Base-by-base conservation (phyloP, 2,329 filamentous ascomycete genomes). In the Epicoccum nigrum region DNA sequence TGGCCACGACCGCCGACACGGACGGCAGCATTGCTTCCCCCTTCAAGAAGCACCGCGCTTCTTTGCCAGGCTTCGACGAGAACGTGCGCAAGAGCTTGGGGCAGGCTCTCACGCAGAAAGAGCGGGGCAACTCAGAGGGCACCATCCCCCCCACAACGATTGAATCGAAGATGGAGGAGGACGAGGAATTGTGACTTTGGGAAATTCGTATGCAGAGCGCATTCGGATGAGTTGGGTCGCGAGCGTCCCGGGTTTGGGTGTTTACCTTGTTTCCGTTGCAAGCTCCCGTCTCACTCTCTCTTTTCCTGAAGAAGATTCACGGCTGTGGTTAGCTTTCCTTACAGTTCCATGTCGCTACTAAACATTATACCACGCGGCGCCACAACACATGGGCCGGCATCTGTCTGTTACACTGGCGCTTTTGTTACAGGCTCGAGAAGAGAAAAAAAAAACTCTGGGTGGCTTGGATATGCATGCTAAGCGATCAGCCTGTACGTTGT, bases 1-100 rank as follows among this genome's bases (percentile, higher is more conserved):
- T 37, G 1, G 69, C 75, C 49, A 69, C 59, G 52, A 54, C 60
- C 23, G 73, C 38, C 44, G 56, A 42, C 17, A 54, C 63, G 2
- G 79, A 79, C 16, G 81, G 84, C 27, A 69, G 71, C 4, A 71
- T 90, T 17, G 87, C 86, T 40, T 90, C 87, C 59, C 89, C 89
- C 1, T 80, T 90, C 63, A 92, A 92, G 79, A 90, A 87, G 68
- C 86, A 89, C 51, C 81, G 89, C 28, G 83, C 86, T 1, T 89
- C 86, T 62, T 63, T 84, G 19, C 77, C 80, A 7, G 81, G 77
- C 7, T 71, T 77, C 31, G 74, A 79, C 45, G 76, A 75, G 40
- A 74, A 78, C 25, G 65, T 71, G 7, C 63, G 72, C 44, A 72
- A 70, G 62, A 73, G 69, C 44, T 46, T 74, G 0, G 70, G 65